Conservation (phyloP, 2,329 filamentous ascomycete genomes). For the Nothophaeocryptopus gaeumannii region DNA sequence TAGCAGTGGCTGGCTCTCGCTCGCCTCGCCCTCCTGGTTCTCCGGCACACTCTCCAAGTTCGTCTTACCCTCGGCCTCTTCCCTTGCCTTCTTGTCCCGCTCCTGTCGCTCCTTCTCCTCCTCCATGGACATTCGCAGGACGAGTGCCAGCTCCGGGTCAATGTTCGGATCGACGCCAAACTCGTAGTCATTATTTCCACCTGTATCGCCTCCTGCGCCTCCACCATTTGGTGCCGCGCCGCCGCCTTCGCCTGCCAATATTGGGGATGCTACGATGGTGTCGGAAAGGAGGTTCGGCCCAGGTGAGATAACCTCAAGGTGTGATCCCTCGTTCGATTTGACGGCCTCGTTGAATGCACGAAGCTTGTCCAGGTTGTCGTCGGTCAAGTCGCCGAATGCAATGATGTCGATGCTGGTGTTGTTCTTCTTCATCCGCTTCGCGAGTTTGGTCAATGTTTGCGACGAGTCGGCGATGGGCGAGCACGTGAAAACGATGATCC, state of each 20-base stretch:
- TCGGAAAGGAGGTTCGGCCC: slow-evolving; percentile 91
- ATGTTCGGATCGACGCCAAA: slow-evolving; percentile 88
- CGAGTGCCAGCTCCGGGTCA: slow-evolving; percentile 91
- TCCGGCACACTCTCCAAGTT: slow-evolving; percentile 73
- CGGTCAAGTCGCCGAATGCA: slow-evolving; percentile 88
- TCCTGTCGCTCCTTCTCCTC: slow-evolving; percentile 95
- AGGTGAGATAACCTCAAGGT: slow-evolving; percentile 85
- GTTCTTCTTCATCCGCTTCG: slow-evolving; percentile 99
- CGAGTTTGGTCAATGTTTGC: slow-evolving; percentile 81
- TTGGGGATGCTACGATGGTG: slow-evolving; percentile 82
- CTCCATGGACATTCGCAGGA: slow-evolving; percentile 95
- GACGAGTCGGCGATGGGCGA: slow-evolving; percentile 87
- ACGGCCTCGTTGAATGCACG: slow-evolving; percentile 90
- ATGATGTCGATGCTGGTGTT: slow-evolving; percentile 93
- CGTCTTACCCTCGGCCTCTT: slow-evolving; percentile 66
- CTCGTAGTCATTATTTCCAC: slow-evolving; percentile 67
- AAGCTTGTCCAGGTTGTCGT: slow-evolving; percentile 84
- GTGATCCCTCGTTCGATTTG: slow-evolving; percentile 85
- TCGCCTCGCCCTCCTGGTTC: slow-evolving; percentile 59
- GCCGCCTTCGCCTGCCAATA: slow-evolving; percentile 77
- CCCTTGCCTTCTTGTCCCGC: slow-evolving; percentile 72
- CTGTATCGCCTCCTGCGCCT: slow-evolving; percentile 44
- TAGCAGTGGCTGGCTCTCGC: slow-evolving; percentile 54
- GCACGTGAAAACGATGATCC: slow-evolving; percentile 96
- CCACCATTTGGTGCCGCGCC: slow-evolving; percentile 53